These are phyloP conservation scores for Coleophoma crateriformis DNA, from an alignment of 2,329 filamentous ascomycete genomes.

Conservation along the genomic window DNA sequence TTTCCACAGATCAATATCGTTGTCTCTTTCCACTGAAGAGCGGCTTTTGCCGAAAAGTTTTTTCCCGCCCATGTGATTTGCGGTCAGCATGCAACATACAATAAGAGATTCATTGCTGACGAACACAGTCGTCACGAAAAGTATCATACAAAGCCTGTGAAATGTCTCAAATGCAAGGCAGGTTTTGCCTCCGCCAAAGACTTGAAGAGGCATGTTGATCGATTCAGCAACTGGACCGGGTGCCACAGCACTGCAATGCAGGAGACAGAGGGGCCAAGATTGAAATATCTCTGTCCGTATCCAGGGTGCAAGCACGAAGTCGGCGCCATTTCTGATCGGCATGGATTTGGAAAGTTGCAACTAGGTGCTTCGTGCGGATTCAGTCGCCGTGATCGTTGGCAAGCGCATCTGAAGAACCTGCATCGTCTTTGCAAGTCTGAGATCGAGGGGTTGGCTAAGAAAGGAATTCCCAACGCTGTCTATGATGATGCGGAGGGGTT, in stretches of 20 bases:
- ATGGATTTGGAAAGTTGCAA: no score
- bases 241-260: background rate
- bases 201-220: conserved; percentile 6
- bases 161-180: conserved; percentile 5
- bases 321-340: no score
- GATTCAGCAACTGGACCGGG: conserved; percentile 1
- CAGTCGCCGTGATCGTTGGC: background rate
- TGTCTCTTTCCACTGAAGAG: no score
- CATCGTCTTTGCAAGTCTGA: background rate
- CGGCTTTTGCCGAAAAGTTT: background rate
- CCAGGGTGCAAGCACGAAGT: no score
- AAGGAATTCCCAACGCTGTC: background rate
- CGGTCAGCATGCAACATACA: background rate
- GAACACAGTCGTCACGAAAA: conserved; percentile 3
- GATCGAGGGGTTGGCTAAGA: background rate
- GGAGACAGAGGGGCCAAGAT: background rate
- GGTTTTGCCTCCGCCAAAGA: conserved; percentile 7
- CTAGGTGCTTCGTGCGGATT: background rate
- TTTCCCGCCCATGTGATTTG: conserved; percentile 3
- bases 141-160: conserved; percentile 4
- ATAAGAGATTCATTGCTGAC: background rate
- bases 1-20: no score
- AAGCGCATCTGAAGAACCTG: background rate
- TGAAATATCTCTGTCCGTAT: background rate
- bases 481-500: background rate